phyloP scores from a whole-genome alignment of 2,329 filamentous ascomycete species.

The Thermoascus crustaceus region DNA sequence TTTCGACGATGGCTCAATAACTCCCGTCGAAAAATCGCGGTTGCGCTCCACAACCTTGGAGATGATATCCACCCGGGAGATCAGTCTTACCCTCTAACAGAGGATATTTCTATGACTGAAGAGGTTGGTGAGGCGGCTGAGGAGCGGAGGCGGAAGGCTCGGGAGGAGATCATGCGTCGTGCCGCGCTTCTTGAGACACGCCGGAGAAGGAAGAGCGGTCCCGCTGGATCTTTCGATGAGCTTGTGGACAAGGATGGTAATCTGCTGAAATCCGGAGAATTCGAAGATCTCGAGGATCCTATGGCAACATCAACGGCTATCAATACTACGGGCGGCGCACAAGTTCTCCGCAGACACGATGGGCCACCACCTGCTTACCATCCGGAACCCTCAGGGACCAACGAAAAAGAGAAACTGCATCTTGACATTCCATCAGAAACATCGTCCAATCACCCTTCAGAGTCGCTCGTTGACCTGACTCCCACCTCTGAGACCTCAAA shows the following conservation, averaged over 20 bases:
- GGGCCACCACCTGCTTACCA: conserved; percentile 12
- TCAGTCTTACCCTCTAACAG: conserved; percentile 25
- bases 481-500: conserved; percentile 37
- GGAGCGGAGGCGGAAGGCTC: conserved; percentile 35
- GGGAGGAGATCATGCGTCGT: conserved; percentile 39
- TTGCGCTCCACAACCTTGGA: conserved; percentile 51
- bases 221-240: conserved; percentile 33
- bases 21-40: conserved; percentile 53
- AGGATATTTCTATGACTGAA: conserved; percentile 43
- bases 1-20: conserved; percentile 55
- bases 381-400: conserved; percentile 11
- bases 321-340: conserved; percentile 19
- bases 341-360: conserved; percentile 19
- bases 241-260: conserved; percentile 38
- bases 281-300: conserved; percentile 7
- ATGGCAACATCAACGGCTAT: conserved; percentile 31
- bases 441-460: conserved; percentile 32
- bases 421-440: conserved; percentile 24
- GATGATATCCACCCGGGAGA: conserved; percentile 50
- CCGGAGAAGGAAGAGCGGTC: conserved; percentile 18
- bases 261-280: conserved; percentile 15
- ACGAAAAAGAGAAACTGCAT: conserved; percentile 17
- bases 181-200: conserved; percentile 33
- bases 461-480: conserved; percentile 37
- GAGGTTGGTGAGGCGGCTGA: conserved; percentile 36